Evolutionary conservation across 2,329 filamentous ascomycete species (phyloP).

Genomic region (Elsinoe ampelina): DNA sequence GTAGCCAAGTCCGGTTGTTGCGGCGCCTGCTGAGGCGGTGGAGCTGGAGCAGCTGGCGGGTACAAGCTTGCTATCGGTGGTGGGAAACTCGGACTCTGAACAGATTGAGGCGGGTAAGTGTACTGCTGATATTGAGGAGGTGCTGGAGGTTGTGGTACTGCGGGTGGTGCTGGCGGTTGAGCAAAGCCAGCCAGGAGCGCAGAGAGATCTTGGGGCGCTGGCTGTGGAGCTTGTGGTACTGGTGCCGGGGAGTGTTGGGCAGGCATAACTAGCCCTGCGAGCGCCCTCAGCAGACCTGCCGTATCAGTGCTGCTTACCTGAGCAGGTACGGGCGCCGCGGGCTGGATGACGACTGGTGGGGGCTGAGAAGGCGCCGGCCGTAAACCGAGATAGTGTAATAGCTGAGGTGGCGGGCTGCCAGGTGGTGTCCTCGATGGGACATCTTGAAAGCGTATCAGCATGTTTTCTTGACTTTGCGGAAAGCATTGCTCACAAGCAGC

Average conservation of each 20-base stretch:
- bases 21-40: not conserved
- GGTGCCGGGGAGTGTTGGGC: constrained; percentile 12
- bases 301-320: constrained; percentile 22
- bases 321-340: constrained; percentile 18
- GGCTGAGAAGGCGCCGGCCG: not conserved
- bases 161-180: constrained; percentile 18
- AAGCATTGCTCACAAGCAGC: constrained; percentile 52
- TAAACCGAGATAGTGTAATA: constrained; percentile 19
- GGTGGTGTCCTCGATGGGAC: constrained; percentile 23
- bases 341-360: constrained; percentile 10
- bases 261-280: constrained; percentile 23
- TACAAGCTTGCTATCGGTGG: not conserved
- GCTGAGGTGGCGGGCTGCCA: constrained; percentile 24
- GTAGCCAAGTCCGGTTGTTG: constrained; percentile 7
- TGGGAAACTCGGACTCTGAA: not conserved
- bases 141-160: constrained; percentile 12
- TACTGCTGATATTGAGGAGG: constrained; percentile 15
- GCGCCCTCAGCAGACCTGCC: constrained; percentile 28
- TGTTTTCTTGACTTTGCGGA: not conserved
- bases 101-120: not conserved
- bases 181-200: constrained; percentile 18
- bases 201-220: constrained; percentile 13
- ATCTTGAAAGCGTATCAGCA: constrained; percentile 5
- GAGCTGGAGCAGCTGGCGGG: not conserved
- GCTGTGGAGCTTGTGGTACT: not conserved